Conservation (phyloP, 2,329 filamentous ascomycete genomes). For the Pseudogymnoascus sp. region DNA sequence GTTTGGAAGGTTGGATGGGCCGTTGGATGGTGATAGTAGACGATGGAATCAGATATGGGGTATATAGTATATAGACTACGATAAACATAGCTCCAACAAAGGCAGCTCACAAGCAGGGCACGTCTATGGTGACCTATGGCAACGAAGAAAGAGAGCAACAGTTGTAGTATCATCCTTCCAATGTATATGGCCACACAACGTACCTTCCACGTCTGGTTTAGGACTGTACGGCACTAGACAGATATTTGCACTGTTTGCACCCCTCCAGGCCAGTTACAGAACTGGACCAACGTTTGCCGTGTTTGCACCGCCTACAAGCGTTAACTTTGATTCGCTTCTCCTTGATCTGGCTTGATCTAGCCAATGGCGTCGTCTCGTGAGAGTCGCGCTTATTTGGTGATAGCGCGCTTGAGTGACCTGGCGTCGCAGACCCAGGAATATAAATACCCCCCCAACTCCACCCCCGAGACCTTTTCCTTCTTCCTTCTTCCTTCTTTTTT, state of each 20-base stretch:
- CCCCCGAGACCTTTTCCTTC: not conserved
- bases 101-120: too few species aligned
- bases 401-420: constrained; percentile 5
- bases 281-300: not conserved
- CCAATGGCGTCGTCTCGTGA: constrained; percentile 6
- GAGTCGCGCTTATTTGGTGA: constrained; percentile 9
- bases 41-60: constrained; percentile 65
- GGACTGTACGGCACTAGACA: not conserved
- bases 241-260: not conserved
- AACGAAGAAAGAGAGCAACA: not conserved
- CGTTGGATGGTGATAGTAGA: constrained; percentile 49
- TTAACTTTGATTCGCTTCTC: not conserved
- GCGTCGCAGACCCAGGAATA: not conserved
- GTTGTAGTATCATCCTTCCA: not conserved
- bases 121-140: not conserved
- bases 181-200: not conserved
- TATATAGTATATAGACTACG: constrained; percentile 16
- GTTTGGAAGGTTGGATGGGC: constrained; percentile 58
- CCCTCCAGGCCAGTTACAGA: not conserved
- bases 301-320: not conserved
- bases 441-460: not conserved
- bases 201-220: not conserved
- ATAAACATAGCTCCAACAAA: not conserved
- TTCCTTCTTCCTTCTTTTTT: not conserved
- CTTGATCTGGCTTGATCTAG: not conserved